These are phyloP conservation scores for Starmerella stigmatis DNA, from an alignment of 805 yeast genomes.

Conservation along the genomic window DNA sequence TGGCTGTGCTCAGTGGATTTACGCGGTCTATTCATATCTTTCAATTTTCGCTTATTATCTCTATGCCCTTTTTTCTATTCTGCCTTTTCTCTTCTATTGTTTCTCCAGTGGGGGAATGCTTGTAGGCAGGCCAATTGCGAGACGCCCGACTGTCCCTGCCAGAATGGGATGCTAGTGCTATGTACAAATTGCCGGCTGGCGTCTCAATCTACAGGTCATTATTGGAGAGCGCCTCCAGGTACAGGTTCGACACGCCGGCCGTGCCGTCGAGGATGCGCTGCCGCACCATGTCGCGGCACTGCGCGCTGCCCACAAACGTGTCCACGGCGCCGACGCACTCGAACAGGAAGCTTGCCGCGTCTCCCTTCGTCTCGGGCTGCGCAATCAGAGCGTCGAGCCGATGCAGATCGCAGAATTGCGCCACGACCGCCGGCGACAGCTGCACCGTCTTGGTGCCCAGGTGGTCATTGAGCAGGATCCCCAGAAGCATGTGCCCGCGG, in stretches of 20 bases:
- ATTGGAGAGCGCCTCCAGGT: conserved; percentile 16
- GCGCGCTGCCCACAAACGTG: conserved; percentile 8
- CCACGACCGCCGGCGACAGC: conserved; percentile 11
- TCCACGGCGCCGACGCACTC: conserved; percentile 17
- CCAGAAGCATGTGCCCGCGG: conserved; percentile 13
- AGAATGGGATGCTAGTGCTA: too few species aligned
- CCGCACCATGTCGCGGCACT: conserved; percentile 12
- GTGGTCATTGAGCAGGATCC: conserved; percentile 18
- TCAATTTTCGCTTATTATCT: too few species aligned
- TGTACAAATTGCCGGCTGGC: background rate
- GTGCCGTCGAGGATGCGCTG: conserved; percentile 14
- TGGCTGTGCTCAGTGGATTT: background rate
- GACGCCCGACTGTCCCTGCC: too few species aligned
- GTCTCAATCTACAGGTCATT: background rate
- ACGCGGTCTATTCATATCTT: background rate
- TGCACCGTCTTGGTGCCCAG: conserved; percentile 23
- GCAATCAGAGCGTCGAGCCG: conserved; percentile 5
- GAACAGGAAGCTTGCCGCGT: background rate
- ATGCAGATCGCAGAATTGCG: conserved; percentile 12
- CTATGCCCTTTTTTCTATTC: too few species aligned
- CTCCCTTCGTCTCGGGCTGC: background rate
- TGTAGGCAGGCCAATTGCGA: too few species aligned
- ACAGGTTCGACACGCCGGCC: conserved; percentile 17
- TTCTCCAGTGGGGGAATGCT: too few species aligned
- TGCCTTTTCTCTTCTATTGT: too few species aligned